Conservation (phyloP, 2,329 filamentous ascomycete species). For the Ophidiomyces ophidiicola region DNA sequence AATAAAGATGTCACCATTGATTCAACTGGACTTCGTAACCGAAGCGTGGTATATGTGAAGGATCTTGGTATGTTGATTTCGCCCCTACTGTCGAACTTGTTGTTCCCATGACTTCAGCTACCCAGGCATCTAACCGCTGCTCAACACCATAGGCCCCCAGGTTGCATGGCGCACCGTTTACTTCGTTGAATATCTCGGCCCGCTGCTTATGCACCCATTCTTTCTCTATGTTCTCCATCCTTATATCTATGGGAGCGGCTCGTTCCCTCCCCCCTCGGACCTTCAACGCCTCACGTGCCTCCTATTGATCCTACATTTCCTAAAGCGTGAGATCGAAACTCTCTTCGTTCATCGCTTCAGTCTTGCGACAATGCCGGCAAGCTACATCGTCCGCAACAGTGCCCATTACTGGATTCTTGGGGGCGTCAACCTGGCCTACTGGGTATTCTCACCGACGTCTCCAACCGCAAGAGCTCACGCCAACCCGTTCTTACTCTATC, state of each 20-base stretch:
- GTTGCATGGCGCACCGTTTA: conserved; percentile 90
- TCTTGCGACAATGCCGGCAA: conserved; percentile 78
- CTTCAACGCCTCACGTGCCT: conserved; percentile 61
- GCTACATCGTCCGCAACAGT: conserved; percentile 90
- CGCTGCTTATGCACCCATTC: conserved; percentile 72
- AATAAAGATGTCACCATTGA: conserved; percentile 41
- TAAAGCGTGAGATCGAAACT: conserved; percentile 92
- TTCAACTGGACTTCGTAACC: conserved; percentile 45
- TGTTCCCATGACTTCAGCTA: background rate
- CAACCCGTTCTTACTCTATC: conserved; percentile 47
- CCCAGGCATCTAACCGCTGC: background rate
- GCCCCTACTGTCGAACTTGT: background rate
- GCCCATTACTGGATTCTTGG: conserved; percentile 84
- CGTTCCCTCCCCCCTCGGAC: conserved; percentile 44
- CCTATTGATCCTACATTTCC: conserved; percentile 70
- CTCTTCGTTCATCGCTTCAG: conserved; percentile 92
- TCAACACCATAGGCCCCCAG: conserved; percentile 57
- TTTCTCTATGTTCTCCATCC: conserved; percentile 56
- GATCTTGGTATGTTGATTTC: conserved; percentile 58
- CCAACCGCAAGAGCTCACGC: conserved; percentile 46
- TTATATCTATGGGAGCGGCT: conserved; percentile 52
- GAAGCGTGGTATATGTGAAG: conserved; percentile 66
- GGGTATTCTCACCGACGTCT: conserved; percentile 67
- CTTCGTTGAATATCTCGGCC: conserved; percentile 87
- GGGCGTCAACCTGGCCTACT: conserved; percentile 69